Percentiles rank a stretch among this genome's conserved stretches.
phyloP scores from a whole-genome alignment of 2,329 filamentous ascomycete species.

The Fusarium verrucosum region DNA sequence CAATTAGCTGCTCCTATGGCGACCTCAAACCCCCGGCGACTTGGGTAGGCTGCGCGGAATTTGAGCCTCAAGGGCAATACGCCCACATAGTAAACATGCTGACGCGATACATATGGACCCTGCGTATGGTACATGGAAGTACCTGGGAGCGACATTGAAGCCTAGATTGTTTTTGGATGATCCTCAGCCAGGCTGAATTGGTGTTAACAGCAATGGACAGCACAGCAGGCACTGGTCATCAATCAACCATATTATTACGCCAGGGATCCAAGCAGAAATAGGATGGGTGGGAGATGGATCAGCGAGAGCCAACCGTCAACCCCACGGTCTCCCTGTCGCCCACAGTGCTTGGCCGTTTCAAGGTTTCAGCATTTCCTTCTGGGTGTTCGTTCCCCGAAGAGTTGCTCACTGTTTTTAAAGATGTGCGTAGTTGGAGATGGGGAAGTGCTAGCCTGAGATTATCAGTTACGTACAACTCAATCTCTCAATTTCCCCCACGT shows the following conservation, averaged over 20 bases:
- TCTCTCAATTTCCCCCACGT: constrained; percentile 12
- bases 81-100: neutral
- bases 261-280: constrained; percentile 20
- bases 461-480: constrained; percentile 24
- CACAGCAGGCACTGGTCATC: neutral
- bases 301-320: constrained; percentile 43
- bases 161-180: neutral
- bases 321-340: constrained; percentile 37
- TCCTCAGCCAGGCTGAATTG: constrained; percentile 14
- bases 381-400: neutral
- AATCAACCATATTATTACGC: neutral
- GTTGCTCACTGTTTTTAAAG: neutral
- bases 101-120: constrained; percentile 3
- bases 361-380: constrained; percentile 26
- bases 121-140: constrained; percentile 9
- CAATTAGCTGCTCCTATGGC: constrained; percentile 36
- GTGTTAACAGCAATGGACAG: constrained; percentile 7
- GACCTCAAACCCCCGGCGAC: constrained; percentile 11
- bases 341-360: constrained; percentile 35
- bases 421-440: neutral
- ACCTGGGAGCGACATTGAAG: constrained; percentile 28
- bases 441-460: constrained; percentile 9
- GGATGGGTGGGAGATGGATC: constrained; percentile 1
- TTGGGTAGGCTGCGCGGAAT: constrained; percentile 19
- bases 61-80: constrained; percentile 14